Base-by-base conservation (phyloP, 2,329 filamentous ascomycete genomes). In the Ceratocystis eucalypticola region DNA sequence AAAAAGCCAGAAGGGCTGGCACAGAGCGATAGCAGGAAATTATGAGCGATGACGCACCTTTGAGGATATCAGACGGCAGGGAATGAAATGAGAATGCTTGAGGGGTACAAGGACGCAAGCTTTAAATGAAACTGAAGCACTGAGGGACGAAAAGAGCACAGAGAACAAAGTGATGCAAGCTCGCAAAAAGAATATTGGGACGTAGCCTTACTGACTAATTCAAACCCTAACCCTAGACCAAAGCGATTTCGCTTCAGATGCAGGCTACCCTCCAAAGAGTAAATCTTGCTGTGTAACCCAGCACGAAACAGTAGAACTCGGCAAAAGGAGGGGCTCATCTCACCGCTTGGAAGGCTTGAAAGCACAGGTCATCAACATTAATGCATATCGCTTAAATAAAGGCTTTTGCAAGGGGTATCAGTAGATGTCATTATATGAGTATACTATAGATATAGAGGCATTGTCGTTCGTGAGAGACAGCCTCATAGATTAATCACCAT, bases 151-250 rank as follows among this genome's bases (percentile, higher is more conserved):
- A 20, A 20, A 48, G 44, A 46, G 22, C 48, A 59, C 28, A 37
- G 28, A 59, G 55, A 33, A 37, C 55, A 59, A 59, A 33, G 25
- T 33, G 28, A 59, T 30, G 25, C 53, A 57, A 57, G 48, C 22
- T 28, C 22, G 20, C 25, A 28, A 33, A 57, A 28, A 28, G 53
- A 57, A 59, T 37, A 20, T 59, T 41, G 25, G 55, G 55, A 37
- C 55, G 28, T 59, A 59, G 55, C 55, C 55, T 59, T 59, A 59
- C 55, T 59, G 55, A 59, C 55, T 59, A 59, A 59, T 59, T 15
- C 1, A n/a, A 5, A 1, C 33, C 28, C 55, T 59, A 37, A 59
- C 55, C 30, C 55, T 59, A 59, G 0, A 1, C 10, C 1, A 12
- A 3, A 20, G 15, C 20, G 55, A 28, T 20, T 59, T 37, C 25